phyloP scores from a whole-genome alignment of 2,329 filamentous ascomycete genomes.

The Aspergillus piperis region DNA sequence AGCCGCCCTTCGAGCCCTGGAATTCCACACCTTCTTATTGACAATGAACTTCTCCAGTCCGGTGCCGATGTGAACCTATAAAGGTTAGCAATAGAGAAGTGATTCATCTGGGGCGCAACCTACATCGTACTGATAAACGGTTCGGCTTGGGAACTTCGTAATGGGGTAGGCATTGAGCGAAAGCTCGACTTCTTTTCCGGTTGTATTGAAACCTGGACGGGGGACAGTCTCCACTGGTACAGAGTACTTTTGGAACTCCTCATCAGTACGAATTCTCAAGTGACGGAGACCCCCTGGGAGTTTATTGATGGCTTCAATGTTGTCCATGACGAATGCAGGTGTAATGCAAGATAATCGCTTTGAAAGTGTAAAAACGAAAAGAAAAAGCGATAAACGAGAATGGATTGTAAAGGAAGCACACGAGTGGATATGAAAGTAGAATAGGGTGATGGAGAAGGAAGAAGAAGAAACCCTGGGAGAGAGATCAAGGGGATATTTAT shows the following conservation, averaged over 20 bases:
- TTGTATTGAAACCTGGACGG: slow-evolving; percentile 60
- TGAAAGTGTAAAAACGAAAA: background rate
- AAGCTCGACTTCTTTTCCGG: slow-evolving; percentile 58
- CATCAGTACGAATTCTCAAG: slow-evolving; percentile 31
- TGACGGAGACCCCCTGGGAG: slow-evolving; percentile 27
- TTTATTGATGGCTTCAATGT: slow-evolving; percentile 24
- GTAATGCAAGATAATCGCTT: background rate
- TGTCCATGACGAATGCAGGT: slow-evolving; percentile 19
- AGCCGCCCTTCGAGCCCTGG: slow-evolving; percentile 61
- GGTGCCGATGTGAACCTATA: slow-evolving; percentile 65
- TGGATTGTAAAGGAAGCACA: no score
- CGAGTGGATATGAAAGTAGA: background rate
- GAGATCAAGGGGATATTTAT: background rate
- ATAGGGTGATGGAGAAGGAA: background rate
- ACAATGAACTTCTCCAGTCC: slow-evolving; percentile 64
- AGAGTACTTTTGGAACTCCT: slow-evolving; percentile 31
- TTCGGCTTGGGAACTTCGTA: slow-evolving; percentile 56
- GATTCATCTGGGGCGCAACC: slow-evolving; percentile 40
- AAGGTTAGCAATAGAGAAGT: background rate
- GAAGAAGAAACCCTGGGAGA: background rate
- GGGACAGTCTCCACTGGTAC: slow-evolving; percentile 36
- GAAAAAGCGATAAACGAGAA: background rate
- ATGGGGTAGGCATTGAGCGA: slow-evolving; percentile 77
- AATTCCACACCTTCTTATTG: slow-evolving; percentile 75
- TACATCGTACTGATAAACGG: slow-evolving; percentile 84